phyloP scores from a whole-genome alignment of 805 yeast genomes.

The Grigorovia yakushimaensis region DNA sequence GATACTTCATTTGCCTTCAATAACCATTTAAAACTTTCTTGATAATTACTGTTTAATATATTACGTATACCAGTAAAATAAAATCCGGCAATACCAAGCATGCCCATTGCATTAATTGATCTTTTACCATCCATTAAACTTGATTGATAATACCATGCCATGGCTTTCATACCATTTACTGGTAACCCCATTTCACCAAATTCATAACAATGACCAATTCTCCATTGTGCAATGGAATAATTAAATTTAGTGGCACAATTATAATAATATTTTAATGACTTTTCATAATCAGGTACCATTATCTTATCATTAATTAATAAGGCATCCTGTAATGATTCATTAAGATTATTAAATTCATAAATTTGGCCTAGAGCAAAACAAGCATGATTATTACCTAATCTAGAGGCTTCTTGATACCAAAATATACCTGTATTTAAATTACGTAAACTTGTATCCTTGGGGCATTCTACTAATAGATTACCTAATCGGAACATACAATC shows the following conservation, averaged over 20 bases:
- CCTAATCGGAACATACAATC: conserved; percentile 71
- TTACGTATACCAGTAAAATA: conserved; percentile 58
- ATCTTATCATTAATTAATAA: conserved; percentile 1
- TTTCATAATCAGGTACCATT: background rate
- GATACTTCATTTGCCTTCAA: conserved; percentile 19
- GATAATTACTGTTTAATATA: conserved; percentile 43
- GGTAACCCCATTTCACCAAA: conserved; percentile 49
- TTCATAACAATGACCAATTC: conserved; percentile 64
- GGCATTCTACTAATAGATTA: conserved; percentile 25
- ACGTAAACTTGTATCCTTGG: background rate
- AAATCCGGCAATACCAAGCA: conserved; percentile 71
- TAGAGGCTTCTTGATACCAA: conserved; percentile 44
- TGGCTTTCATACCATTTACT: conserved; percentile 46
- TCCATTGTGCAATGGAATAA: conserved; percentile 59
- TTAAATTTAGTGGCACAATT: conserved; percentile 49
- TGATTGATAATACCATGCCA: conserved; percentile 67
- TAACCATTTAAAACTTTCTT: conserved; percentile 63
- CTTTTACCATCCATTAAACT: conserved; percentile 40
- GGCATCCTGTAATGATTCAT: conserved; percentile 12
- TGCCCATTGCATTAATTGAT: conserved; percentile 45
- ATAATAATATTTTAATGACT: conserved; percentile 43
- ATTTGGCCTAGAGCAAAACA: conserved; percentile 47
- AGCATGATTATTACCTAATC: conserved; percentile 39
- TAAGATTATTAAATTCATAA: conserved; percentile 38
- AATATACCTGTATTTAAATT: conserved; percentile 29